Percentiles rank a stretch among this genome's conserved stretches.
Conservation (phyloP, 192 early-diverging fungal genomes). For the Spinellus fusiger region DNA sequence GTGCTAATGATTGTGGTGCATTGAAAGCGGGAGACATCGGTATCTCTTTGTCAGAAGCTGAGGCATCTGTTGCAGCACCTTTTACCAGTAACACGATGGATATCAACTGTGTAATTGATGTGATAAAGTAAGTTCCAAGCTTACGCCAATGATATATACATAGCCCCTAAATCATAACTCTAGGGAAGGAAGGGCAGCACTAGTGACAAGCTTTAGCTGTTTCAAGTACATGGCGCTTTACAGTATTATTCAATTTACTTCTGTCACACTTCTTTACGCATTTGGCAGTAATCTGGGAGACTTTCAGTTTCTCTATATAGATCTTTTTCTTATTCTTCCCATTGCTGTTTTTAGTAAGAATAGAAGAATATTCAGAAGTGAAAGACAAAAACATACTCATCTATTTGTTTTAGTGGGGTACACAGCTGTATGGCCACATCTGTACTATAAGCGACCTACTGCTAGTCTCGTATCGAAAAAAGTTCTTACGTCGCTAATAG, state of each 20-base stretch:
- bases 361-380: not conserved
- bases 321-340: slow-evolving; percentile 86
- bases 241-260: slow-evolving; percentile 93
- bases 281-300: slow-evolving; percentile 88
- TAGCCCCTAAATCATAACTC: not conserved
- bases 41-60: slow-evolving; percentile 92
- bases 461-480: slow-evolving; percentile 85
- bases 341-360: slow-evolving; percentile 66
- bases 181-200: slow-evolving; percentile 89
- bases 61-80: slow-evolving; percentile 96
- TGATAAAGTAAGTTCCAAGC: slow-evolving; percentile 55
- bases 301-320: slow-evolving; percentile 95
- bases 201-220: slow-evolving; percentile 96
- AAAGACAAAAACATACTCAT: not conserved
- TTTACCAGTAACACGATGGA: slow-evolving; percentile 90
- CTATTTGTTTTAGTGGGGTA: slow-evolving; percentile 67
- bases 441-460: slow-evolving; percentile 80
- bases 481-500: slow-evolving; percentile 85
- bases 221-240: slow-evolving; percentile 99
- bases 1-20: slow-evolving; percentile 98
- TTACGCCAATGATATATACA: not conserved
- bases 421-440: slow-evolving; percentile 66
- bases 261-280: slow-evolving; percentile 86
- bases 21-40: slow-evolving; percentile 95
- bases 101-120: slow-evolving; percentile 87